A percentile compares a stretch with the other conserved stretches of the same genome.
Conservation (phyloP, 73 alveolate species). For the Effrenium voratum region DNA sequence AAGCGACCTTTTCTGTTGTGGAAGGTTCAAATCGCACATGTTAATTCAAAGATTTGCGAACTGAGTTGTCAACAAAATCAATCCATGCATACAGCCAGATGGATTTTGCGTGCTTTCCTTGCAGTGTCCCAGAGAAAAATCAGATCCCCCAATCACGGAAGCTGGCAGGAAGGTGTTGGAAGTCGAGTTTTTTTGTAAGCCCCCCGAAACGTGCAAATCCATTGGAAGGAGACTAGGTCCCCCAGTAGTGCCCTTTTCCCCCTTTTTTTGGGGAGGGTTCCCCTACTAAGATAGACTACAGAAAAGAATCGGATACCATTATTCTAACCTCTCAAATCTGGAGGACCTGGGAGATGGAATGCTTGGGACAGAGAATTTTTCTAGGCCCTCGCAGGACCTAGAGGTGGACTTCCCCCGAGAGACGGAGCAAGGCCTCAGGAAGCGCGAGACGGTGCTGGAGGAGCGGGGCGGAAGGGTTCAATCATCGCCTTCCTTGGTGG, state of each 20-base stretch:
- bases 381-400: background rate
- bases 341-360: background rate
- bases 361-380: background rate
- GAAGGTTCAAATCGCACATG: no score
- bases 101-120: no score
- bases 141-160: no score
- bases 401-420: constrained; percentile 82
- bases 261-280: background rate
- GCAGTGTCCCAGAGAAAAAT: no score
- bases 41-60: no score
- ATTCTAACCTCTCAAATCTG: background rate
- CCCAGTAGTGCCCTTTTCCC: background rate
- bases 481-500: no score
- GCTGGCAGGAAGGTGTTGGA: no score
- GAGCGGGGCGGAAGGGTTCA: no score
- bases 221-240: background rate
- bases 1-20: background rate
- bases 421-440: constrained; percentile 46
- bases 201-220: background rate
- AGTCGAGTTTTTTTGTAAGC: no score
- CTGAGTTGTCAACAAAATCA: no score
- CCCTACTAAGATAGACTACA: background rate
- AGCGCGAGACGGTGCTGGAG: constrained; percentile 60
- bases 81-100: no score
- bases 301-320: background rate